Conservation (phyloP, 805 yeast species). For the Wickerhamiella spandovensis region DNA sequence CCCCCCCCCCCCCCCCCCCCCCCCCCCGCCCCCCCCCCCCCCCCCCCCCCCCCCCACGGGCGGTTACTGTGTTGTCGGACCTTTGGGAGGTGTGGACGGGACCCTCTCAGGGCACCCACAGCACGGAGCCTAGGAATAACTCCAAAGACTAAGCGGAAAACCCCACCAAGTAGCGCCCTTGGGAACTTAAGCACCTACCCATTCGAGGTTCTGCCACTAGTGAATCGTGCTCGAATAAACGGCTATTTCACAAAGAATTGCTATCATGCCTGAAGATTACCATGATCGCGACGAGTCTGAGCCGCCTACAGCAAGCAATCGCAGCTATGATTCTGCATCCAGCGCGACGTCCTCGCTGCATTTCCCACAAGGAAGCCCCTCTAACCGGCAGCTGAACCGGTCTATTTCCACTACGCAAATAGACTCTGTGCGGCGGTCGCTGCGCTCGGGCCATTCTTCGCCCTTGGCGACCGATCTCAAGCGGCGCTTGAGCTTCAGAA, state of each 20-base stretch:
- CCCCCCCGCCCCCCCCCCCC: too few relatives aligned
- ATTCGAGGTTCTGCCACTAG: not conserved
- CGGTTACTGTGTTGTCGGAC: too few relatives aligned
- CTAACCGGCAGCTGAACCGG: not conserved
- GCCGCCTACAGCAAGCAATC: not conserved
- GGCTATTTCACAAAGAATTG: not conserved
- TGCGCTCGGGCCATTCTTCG: not conserved
- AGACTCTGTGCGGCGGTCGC: not conserved
- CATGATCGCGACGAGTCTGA: not conserved
- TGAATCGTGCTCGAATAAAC: not conserved
- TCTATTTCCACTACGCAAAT: not conserved
- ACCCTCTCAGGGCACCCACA: too few relatives aligned
- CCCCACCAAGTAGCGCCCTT: not conserved
- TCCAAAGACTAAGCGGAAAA: not conserved
- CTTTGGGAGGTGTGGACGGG: too few relatives aligned
- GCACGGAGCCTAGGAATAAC: too few relatives aligned
- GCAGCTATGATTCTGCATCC: not conserved
- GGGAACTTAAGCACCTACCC: not conserved
- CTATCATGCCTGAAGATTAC: not conserved
- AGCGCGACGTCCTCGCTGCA: not conserved
- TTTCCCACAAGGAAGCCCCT: not conserved
- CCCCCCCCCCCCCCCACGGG: too few relatives aligned
- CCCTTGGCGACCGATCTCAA: not conserved
- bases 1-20: too few relatives aligned
- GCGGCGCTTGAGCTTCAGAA: not conserved